Evolutionary conservation across 768 basidiomycete species (phyloP), one percentile per base, ranked within the genome.

Genomic region (Pleurotus tuoliensis): DNA sequence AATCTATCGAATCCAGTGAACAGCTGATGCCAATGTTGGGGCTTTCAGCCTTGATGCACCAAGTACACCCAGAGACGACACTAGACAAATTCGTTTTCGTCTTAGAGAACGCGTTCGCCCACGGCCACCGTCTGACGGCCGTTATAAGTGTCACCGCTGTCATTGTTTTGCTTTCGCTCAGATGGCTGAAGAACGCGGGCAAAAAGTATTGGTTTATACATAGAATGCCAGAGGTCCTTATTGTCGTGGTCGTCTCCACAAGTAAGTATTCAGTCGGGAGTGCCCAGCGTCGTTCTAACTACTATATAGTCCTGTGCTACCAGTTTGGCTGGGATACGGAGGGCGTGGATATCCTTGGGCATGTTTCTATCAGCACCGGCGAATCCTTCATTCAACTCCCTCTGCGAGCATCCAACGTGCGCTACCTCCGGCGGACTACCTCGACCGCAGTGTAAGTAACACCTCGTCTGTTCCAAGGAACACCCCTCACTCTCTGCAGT

Each of bases 1-100:
- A 13, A 34, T 38, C 15, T 15, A 48, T 22, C 53, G 27, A 55
- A 20, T 52, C 53, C 51, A 92, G 90, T 43, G 88, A 90, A 69
- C 90, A 94, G 66, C 73, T 94, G 15, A 85, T 93, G 24, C 92
- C 94, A 0, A 94, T 98, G 89, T 81, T 97, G 47, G 94, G 94
- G 22, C 78, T 98, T 22, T 72, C 73, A 5, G 70, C 71, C 2
- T 73, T 92, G 9, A 77, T 82, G 59, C 79, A 78, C 55, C 43
- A 66, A 15, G 50, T 81, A 9, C 81, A 87, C 63, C 87, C 87
- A 3, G 75, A 87, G 61, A 79, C 85, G 2, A 86, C 92, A 0
- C 61, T 90, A 18, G 85, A 90, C 58, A 98, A 98, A 68, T 67
- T 89, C 9, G 13, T 82, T 6, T 98, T 98, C 71, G 70, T 98